These are phyloP conservation scores for Trichophyton rubrum DNA, from an alignment of 2,329 filamentous ascomycete species.

Conservation along the genomic window DNA sequence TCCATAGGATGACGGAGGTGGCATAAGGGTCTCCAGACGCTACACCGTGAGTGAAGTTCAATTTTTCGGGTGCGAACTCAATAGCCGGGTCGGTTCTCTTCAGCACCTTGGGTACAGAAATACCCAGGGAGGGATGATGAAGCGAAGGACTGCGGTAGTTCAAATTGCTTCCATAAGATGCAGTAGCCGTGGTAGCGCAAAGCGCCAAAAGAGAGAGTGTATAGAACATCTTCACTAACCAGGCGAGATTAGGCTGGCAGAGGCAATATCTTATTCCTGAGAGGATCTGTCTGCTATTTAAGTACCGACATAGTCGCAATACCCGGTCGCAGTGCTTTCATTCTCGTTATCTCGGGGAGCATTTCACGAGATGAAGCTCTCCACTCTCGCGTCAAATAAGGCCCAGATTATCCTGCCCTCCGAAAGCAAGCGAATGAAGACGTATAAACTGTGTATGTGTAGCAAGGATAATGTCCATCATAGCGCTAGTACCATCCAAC, in stretches of 20 bases:
- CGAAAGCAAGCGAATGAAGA: not conserved
- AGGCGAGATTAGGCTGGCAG: not conserved
- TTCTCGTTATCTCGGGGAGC: not conserved
- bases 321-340: not conserved
- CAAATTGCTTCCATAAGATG: slow-evolving; percentile 9
- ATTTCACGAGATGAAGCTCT: not conserved
- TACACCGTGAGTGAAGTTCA: slow-evolving; percentile 55
- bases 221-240: slow-evolving; percentile 1
- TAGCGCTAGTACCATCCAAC: not conserved
- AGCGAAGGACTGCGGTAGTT: slow-evolving; percentile 55
- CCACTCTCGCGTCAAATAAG: not conserved
- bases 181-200: slow-evolving; percentile 7
- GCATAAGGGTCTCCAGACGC: slow-evolving; percentile 37
- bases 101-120: slow-evolving; percentile 51
- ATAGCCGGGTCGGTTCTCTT: slow-evolving; percentile 41
- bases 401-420: not conserved
- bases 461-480: not conserved
- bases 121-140: slow-evolving; percentile 50
- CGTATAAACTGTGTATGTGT: not conserved
- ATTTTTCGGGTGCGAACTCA: slow-evolving; percentile 33
- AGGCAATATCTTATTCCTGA: not conserved
- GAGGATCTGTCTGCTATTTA: not conserved
- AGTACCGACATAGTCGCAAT: not conserved
- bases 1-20: slow-evolving; percentile 35
- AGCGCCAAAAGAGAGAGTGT: slow-evolving; percentile 6